Evolutionary conservation across 176 grass and related monocot species (phyloP), one percentile per base, ranked within the genome.

Genomic region (Carex littledalei): DNA sequence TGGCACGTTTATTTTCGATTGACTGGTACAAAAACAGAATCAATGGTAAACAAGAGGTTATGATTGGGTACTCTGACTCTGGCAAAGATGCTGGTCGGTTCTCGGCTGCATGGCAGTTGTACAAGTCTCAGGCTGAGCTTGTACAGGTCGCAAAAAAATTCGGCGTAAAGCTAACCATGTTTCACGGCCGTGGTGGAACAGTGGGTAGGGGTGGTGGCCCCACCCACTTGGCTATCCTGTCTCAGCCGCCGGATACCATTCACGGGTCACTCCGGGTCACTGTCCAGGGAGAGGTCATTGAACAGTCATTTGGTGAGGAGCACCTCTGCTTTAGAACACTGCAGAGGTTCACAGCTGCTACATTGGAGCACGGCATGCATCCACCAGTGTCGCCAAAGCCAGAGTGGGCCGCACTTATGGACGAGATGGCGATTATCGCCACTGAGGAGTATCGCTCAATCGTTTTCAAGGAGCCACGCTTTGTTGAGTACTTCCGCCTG

Each of bases 51-150:
- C 95, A 98, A 32, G 95, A 98, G 87, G 95, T 98, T 55, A 98
- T 98, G 95, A 97, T 97, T 26, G 95, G 92, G 20, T 94, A 97
- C 88, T 97, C 95, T 22, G 95, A 97, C 87, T 97, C 95, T 75
- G 95, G 92, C 55, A 97, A 97, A 83, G 95, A 98, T 91, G 95
- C 92, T 63, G 92, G 95, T 45, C 90, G 91, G 74, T 89, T 97
- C 66, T 93, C 95, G 83, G 95, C 95, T 71, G 89, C 91, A 43
- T 98, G 95, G 92, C 89, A 98, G 82, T 67, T 98, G 74, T 98
- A 94, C 87, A 98, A 94, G 88, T 86, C 88, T 63, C 81, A 83
- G 81, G 81, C 94, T 81, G 95, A 93, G 35, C 92, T 97, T 71
- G 87, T 94, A 74, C 94, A 94, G 39, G 91, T 98, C 54, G 95